Conservation (phyloP, 2,329 filamentous ascomycete species). For the Herpotrichia juniperi region DNA sequence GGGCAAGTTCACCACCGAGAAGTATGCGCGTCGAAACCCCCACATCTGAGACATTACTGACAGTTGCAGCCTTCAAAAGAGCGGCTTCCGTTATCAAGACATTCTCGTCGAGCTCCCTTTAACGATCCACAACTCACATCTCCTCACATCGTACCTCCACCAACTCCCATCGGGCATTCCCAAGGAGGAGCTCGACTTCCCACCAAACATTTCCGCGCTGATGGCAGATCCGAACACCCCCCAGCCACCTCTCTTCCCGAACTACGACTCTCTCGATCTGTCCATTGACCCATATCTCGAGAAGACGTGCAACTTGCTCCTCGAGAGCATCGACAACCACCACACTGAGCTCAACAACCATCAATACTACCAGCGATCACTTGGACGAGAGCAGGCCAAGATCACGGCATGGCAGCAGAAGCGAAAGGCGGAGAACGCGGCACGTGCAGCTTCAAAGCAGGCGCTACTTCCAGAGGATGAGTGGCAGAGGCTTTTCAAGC, state of each 20-base stretch:
- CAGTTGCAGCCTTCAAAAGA: constrained; percentile 80
- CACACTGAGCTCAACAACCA: constrained; percentile 99
- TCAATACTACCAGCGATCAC: constrained; percentile 93
- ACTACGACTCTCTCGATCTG: constrained; percentile 87
- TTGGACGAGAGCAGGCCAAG: constrained; percentile 93
- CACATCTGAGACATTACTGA: constrained; percentile 22
- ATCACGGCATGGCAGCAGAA: constrained; percentile 96
- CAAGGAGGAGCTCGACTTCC: constrained; percentile 73
- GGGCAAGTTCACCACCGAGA: constrained; percentile 95
- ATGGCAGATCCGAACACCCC: constrained; percentile 66
- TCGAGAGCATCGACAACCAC: constrained; percentile 96
- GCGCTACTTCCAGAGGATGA: constrained; percentile 90
- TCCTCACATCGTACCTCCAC: constrained; percentile 93
- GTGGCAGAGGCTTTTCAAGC: constrained; percentile 98
- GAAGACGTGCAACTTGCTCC: constrained; percentile 94
- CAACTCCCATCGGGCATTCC: constrained; percentile 77
- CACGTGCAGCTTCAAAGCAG: constrained; percentile 85
- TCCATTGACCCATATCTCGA: constrained; percentile 97
- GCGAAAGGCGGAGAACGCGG: constrained; percentile 93
- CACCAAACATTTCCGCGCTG: constrained; percentile 79
- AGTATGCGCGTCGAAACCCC: constrained; percentile 61
- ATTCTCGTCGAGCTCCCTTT: constrained; percentile 91
- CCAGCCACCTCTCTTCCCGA: constrained; percentile 76
- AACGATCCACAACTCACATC: constrained; percentile 93
- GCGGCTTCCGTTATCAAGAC: constrained; percentile 90